These are phyloP conservation scores for Suillus brevipes DNA, from an alignment of 768 basidiomycete species.

Conservation along the genomic window DNA sequence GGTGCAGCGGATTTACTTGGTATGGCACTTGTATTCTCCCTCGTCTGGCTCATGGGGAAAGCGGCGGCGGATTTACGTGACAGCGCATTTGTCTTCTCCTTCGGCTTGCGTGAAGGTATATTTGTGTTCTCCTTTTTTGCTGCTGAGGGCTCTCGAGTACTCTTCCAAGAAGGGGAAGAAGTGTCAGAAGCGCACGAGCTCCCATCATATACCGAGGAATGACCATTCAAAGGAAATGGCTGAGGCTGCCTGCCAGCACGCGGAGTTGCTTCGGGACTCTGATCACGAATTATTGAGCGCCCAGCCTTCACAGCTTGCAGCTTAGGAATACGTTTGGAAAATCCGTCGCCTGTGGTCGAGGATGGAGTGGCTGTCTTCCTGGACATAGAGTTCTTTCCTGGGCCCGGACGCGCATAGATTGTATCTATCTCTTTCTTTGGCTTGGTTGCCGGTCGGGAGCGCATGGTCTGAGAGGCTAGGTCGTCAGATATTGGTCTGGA, in stretches of 20 bases:
- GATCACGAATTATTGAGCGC: neutral
- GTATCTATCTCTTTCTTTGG: neutral
- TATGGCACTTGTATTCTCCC: neutral
- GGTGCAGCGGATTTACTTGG: neutral
- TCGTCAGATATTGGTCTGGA: constrained; percentile 22
- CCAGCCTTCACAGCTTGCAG: neutral
- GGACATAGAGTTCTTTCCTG: neutral
- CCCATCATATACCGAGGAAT: neutral
- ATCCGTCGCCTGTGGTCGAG: no score
- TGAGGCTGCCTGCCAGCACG: constrained; percentile 4
- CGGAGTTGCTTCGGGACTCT: constrained; percentile 20
- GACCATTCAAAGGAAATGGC: neutral
- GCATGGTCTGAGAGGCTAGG: constrained; percentile 1
- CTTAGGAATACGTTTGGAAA: neutral
- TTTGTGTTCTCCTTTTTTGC: constrained; percentile 1
- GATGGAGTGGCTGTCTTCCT: neutral
- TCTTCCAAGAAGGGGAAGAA: neutral
- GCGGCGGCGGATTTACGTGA: neutral
- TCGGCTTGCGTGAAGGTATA: neutral
- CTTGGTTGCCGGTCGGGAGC: neutral
- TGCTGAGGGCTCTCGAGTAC: no score
- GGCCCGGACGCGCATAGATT: neutral
- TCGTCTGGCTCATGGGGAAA: neutral
- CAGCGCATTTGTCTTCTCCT: neutral
- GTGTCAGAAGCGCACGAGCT: neutral